Percentiles rank a stretch among this genome's conserved stretches.
Conservation (phyloP, 2,329 filamentous ascomycete genomes). For the Botryotinia calthae region DNA sequence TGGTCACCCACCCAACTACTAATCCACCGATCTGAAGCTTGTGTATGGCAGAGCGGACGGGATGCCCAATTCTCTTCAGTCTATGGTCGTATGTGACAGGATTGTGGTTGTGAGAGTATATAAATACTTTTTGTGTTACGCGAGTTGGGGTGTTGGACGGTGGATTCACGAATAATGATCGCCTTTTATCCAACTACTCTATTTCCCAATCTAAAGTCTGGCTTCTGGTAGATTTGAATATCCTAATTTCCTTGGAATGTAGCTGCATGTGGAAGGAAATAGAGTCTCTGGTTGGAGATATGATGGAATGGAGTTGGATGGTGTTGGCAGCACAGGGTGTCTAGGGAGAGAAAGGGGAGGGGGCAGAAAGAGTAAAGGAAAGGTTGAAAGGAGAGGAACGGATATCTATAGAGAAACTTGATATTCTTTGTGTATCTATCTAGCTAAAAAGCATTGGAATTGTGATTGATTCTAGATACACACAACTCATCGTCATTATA, state of each 20-base stretch:
- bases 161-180: neutral
- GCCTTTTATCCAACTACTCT: neutral
- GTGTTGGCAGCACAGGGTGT: neutral
- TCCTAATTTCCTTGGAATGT: neutral
- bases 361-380: neutral
- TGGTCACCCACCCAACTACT: neutral
- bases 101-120: fast-evolving
- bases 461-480: no score
- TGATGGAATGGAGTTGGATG: neutral
- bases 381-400: neutral
- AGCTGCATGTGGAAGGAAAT: neutral
- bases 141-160: neutral
- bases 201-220: neutral
- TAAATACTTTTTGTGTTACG: neutral
- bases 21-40: slow-evolving; percentile 13
- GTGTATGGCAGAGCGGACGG: slow-evolving; percentile 13
- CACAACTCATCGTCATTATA: neutral
- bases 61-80: slow-evolving; percentile 14
- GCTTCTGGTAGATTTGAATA: neutral
- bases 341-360: neutral
- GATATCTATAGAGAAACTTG: neutral
- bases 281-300: neutral
- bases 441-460: neutral
- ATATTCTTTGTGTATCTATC: neutral
- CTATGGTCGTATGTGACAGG: neutral